Base-by-base conservation (phyloP, 768 basidiomycete species). In the Tricholoma sp. region DNA sequence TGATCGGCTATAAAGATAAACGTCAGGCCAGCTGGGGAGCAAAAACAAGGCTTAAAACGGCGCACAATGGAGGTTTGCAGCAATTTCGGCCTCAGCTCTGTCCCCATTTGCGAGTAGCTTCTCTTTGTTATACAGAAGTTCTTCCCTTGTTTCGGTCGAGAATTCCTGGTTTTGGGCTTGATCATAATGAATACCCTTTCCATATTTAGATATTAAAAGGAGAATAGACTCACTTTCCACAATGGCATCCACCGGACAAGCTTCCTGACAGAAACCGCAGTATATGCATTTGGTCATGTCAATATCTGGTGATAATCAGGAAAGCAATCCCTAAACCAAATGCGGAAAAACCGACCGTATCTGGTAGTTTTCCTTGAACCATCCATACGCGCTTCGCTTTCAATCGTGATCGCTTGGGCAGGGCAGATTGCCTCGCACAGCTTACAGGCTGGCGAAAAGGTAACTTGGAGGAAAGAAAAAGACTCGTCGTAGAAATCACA, bases 211-310 rank as follows among this genome's bases (percentile, higher is more conserved):
- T 49, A 6, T 29, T 16, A 12, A 16, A 50, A 43, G 32, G 18
- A 22, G 18, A 19, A 27, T 22, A 56, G 41, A 77, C 92, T 62
- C 69, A 96, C 95, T 96, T 79, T 98, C 97, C 55, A 99, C 97
- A 65, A 99, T 98, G 58, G 97, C 97, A 74, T 98, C 97, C 57
- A 98, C 97, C 2, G 97, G 97, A 71, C 97, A 99, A 29, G 97
- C 97, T 76, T 98, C 97, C 74, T 98, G 96, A 73, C 97, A 98
- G 81, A 98, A 98, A 54, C 97, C 97, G 74, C 97, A 99, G 79
- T 99, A 99, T 67, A 99, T 99, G 76, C 97, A 98, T 80, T 95
- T 98, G 58, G 97, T 99, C 97, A 99, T 99, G 72, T 99, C 97
- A 66, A 98, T 94, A 75, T 98, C 93, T 95, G 62, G 27, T 52